Percentiles rank a stretch among this genome's conserved stretches.
phyloP scores from a whole-genome alignment of 306 rosid species.

The Cicer pinnatifidum region DNA sequence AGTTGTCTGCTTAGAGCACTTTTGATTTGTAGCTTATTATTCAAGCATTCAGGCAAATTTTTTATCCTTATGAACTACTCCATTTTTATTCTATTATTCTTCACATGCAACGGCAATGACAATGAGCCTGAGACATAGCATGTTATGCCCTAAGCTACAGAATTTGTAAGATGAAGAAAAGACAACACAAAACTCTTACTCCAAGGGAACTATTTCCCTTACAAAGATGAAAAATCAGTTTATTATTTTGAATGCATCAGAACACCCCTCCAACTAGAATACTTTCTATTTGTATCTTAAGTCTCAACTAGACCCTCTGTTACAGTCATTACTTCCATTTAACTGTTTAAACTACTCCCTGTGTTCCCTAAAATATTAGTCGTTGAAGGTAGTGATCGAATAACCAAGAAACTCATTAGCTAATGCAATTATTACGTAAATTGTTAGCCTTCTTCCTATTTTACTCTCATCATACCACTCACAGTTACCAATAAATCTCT shows the following conservation, averaged over 20 bases:
- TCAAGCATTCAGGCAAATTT: slow-evolving; percentile 15
- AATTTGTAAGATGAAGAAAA: background rate
- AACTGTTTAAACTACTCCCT: background rate
- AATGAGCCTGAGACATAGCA: background rate
- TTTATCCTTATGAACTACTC: background rate
- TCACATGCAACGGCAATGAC: background rate
- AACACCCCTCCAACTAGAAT: background rate
- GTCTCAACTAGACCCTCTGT: background rate
- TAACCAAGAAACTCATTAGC: background rate
- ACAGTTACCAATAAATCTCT: background rate
- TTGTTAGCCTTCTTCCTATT: background rate
- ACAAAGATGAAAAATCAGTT: background rate
- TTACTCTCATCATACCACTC: background rate
- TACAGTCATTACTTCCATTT: background rate
- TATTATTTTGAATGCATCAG: background rate
- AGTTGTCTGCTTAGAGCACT: background rate
- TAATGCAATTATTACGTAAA: background rate
- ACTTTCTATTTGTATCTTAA: background rate
- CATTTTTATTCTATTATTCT: slow-evolving; percentile 4
- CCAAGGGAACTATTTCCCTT: background rate
- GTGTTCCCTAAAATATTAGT: too few species aligned
- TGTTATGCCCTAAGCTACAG: background rate
- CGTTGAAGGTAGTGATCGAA: background rate
- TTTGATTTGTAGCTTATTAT: slow-evolving; percentile 3
- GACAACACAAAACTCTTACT: background rate